These are phyloP conservation scores for Ceratonia siliqua DNA, from an alignment of 306 rosid species.

Conservation along the genomic window DNA sequence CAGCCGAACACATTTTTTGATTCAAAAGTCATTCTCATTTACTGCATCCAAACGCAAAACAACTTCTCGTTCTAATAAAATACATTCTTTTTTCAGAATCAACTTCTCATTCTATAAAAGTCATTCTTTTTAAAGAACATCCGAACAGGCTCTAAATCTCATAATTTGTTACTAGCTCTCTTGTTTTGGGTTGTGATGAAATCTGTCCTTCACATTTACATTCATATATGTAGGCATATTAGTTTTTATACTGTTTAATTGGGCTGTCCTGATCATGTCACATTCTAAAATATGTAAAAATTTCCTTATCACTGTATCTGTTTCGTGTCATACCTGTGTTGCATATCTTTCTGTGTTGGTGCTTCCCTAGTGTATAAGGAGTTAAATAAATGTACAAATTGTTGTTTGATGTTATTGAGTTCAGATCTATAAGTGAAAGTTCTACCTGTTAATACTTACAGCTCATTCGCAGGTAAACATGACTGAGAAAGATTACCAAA, in stretches of 20 bases:
- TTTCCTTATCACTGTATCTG: not conserved
- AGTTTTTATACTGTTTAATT: not conserved
- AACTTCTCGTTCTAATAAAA: too few species aligned
- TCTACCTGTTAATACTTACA: conserved; percentile 18
- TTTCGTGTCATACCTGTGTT: not conserved
- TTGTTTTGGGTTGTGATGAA: not conserved
- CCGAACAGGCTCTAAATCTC: conserved; percentile 1
- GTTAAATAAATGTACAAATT: not conserved
- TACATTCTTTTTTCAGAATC: too few species aligned
- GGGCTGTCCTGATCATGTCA: conserved; percentile 19
- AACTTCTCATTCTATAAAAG: too few species aligned
- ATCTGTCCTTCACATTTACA: conserved; percentile 14
- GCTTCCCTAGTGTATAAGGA: not conserved
- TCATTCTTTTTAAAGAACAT: too few species aligned
- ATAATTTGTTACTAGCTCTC: not conserved
- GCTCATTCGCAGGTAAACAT: conserved; percentile 79
- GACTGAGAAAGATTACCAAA: conserved; percentile 96
- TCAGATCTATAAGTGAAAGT: conserved; percentile 13
- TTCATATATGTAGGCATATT: not conserved
- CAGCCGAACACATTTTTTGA: too few species aligned
- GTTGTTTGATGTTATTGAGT: conserved; percentile 7
- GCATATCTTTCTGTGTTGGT: not conserved
- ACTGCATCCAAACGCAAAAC: too few species aligned
- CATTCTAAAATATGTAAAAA: not conserved
- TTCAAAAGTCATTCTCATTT: too few species aligned